Conservation (phyloP, 257 asterid species). For the Petunia secreta region DNA sequence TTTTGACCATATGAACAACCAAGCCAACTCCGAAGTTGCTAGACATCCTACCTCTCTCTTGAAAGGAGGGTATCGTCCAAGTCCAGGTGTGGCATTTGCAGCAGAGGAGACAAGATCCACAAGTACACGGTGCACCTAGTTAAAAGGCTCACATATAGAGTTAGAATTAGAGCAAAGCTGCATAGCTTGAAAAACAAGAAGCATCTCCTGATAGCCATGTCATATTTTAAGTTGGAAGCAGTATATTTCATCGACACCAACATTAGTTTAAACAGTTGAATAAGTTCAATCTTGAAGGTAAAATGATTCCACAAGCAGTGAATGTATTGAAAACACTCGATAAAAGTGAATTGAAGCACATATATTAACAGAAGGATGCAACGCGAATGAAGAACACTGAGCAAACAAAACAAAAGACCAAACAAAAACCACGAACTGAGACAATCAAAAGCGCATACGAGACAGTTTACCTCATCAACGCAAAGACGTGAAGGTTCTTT, state of each 20-base stretch:
- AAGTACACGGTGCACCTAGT: slow-evolving; percentile 91
- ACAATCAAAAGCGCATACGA: slow-evolving; percentile 13
- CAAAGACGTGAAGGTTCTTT: slow-evolving; percentile 98
- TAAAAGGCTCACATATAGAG: slow-evolving; percentile 19
- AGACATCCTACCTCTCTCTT: slow-evolving; percentile 77
- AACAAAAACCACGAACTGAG: slow-evolving; percentile 14
- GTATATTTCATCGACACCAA: neutral
- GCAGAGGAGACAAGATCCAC: slow-evolving; percentile 86
- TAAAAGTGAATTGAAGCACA: slow-evolving; percentile 14
- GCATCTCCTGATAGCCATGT: neutral
- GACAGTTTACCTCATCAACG: slow-evolving; percentile 83
- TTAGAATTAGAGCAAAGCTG: slow-evolving; percentile 9
- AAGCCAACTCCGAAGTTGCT: slow-evolving; percentile 12
- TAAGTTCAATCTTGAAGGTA: slow-evolving; percentile 1
- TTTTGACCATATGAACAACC: neutral
- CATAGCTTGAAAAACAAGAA: slow-evolving; percentile 10
- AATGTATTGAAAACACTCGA: neutral
- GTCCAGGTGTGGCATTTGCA: slow-evolving; percentile 98
- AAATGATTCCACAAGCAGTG: neutral
- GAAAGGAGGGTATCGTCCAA: slow-evolving; percentile 98
- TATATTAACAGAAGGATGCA: slow-evolving; percentile 1
- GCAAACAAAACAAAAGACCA: neutral
- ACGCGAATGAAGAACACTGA: slow-evolving; percentile 14
- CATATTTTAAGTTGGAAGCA: neutral
- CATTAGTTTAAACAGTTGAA: neutral